Evolutionary conservation across 768 basidiomycete species (phyloP), one percentile per base, ranked within the genome.

Genomic region (Boletus patriciae): DNA sequence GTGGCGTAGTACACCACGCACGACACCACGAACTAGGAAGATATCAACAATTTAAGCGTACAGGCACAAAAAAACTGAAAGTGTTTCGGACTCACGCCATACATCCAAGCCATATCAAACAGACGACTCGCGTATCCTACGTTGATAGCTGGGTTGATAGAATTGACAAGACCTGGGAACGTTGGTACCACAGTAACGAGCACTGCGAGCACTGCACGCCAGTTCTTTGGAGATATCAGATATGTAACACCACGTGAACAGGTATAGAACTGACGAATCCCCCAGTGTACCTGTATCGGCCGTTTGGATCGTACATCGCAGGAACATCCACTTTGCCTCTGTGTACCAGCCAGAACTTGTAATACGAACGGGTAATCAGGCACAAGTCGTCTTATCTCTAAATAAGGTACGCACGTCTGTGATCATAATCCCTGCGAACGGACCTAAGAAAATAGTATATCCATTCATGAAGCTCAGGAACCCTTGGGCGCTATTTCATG

Each of bases 271-370:
- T 66, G 66, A 90, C 90, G 50, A 88, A 78, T 50, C 92, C 92
- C 41, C 78, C 77, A 64, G 76, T 83, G 70, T 93, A 94, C n/a
- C 80, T 74, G 70, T 94, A 94, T 52, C 88, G 78, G 1, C 91
- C 91, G 40, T 84, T 74, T 10, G 88, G 90, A 61, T 83, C 79
- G 66, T 94, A 96, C 81, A 95, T 87, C 4, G 88, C 84, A 3
- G 90, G 88, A 1, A 94, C 88, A 61, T 94, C 89, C 37, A 93
- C 83, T 42, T 81, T 83, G 36, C 85, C 74, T 55, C 70, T 74
- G 66, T 92, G 88, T 23, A 95, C 76, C 42, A 94, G 66, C 90
- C 88, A 93, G 66, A 88, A 93, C 82, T 90, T n/a, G n/a, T n/a
- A n/a, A 64, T 37, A 40, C 37, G 13, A 56, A 19, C 41, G n/a